Percentiles rank a stretch among this genome's conserved stretches.
These are phyloP conservation scores for Syncephalastrum sp. DNA, from an alignment of 371 early-diverging fungal species.

Conservation along the genomic window DNA sequence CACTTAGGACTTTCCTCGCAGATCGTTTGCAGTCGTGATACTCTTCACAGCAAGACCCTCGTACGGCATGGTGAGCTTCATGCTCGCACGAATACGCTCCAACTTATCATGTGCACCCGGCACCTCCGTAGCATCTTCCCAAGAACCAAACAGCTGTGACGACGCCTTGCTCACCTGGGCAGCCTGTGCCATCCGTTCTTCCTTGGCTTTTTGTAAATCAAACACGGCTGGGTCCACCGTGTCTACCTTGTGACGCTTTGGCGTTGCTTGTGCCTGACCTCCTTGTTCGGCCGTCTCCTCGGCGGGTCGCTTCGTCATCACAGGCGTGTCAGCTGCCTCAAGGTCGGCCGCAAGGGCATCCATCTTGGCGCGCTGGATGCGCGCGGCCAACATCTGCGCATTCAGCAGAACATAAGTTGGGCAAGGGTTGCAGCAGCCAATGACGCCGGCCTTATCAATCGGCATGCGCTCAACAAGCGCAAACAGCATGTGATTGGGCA, in stretches of 20 bases:
- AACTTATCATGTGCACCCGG: slow-evolving; percentile 23
- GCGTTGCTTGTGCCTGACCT: background rate
- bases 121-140: slow-evolving; percentile 14
- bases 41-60: slow-evolving; percentile 8
- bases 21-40: too few species aligned
- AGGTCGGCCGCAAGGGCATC: slow-evolving; percentile 25
- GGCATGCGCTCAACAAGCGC: slow-evolving; percentile 80
- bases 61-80: slow-evolving; percentile 27
- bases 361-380: slow-evolving; percentile 59
- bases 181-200: slow-evolving; percentile 21
- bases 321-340: slow-evolving; percentile 20
- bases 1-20: too few species aligned
- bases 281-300: background rate
- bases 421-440: slow-evolving; percentile 80
- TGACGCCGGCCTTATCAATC: slow-evolving; percentile 61
- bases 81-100: slow-evolving; percentile 25
- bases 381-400: slow-evolving; percentile 69
- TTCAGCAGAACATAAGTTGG: slow-evolving; percentile 86
- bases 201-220: slow-evolving; percentile 30
- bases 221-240: slow-evolving; percentile 34
- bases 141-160: slow-evolving; percentile 51
- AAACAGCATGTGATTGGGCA: slow-evolving; percentile 90
- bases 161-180: slow-evolving; percentile 28
- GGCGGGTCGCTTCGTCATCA: slow-evolving; percentile 12
- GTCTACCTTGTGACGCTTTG: slow-evolving; percentile 7